Evolutionary conservation across 1,139 yeast species (phyloP).

Genomic region (Zygoascus sp.): DNA sequence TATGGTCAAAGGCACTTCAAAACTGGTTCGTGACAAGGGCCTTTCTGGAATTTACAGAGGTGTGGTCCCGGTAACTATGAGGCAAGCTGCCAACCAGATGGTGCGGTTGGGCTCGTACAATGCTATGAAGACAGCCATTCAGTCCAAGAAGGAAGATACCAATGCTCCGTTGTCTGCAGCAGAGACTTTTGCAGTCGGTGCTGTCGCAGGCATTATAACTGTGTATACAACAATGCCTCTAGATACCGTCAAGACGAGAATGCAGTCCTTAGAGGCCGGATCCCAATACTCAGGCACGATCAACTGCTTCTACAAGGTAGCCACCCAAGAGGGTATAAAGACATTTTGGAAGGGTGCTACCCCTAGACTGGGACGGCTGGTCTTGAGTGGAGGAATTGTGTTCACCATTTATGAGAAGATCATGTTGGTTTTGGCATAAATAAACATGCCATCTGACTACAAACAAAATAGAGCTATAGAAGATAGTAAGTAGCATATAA

Average conservation of each 20-base stretch:
- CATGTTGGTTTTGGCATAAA: constrained; percentile 47
- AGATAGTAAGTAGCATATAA: neutral
- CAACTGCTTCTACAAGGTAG: constrained; percentile 75
- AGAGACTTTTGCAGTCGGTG: constrained; percentile 84
- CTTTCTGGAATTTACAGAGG: constrained; percentile 83
- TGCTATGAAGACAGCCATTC: constrained; percentile 76
- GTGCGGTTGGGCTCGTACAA: constrained; percentile 92
- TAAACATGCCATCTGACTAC: no score
- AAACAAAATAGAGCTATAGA: no score
- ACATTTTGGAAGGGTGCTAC: constrained; percentile 99
- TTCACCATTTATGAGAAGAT: constrained; percentile 92
- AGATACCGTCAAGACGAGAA: constrained; percentile 94
- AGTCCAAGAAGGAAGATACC: constrained; percentile 50
- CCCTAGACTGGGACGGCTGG: constrained; percentile 87
- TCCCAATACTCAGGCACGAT: constrained; percentile 66
- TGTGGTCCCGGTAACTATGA: constrained; percentile 82
- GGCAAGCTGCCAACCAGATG: constrained; percentile 95
- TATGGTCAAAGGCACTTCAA: constrained; percentile 54
- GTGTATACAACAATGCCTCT: constrained; percentile 97
- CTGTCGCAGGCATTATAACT: constrained; percentile 88
- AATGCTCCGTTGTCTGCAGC: constrained; percentile 67
- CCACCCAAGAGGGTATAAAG: constrained; percentile 81
- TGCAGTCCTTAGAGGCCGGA: constrained; percentile 88
- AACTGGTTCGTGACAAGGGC: constrained; percentile 72
- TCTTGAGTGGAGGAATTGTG: constrained; percentile 92